Evolutionary conservation across 345 rosid species (phyloP).

Genomic region (Excoecaria cochinchinensis): DNA sequence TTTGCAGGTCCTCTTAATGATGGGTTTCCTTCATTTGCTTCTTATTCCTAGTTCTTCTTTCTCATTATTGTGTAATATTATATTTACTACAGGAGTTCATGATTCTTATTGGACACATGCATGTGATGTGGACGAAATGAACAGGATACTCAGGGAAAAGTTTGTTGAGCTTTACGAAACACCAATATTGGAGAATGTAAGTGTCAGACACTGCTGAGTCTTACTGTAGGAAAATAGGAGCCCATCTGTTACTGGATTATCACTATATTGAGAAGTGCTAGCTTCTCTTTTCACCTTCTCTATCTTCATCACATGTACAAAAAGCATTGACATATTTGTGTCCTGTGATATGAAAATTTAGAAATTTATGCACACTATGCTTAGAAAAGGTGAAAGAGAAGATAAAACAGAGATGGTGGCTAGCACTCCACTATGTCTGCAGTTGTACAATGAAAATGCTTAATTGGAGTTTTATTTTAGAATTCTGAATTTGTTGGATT

Average conservation of each 20-base stretch:
- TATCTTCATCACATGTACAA: no score
- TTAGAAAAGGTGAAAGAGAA: no score
- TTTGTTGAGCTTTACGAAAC: slow-evolving; percentile 84
- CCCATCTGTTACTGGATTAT: neutral
- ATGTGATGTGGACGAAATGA: slow-evolving; percentile 87
- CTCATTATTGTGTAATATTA: slow-evolving; percentile 14
- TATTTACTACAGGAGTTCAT: slow-evolving; percentile 75
- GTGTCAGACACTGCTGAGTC: slow-evolving; percentile 15
- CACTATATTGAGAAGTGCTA: no score
- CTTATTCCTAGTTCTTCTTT: slow-evolving; percentile 15
- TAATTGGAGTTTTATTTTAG: neutral
- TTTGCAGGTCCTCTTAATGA: slow-evolving; percentile 67
- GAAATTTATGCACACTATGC: no score
- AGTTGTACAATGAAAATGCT: neutral
- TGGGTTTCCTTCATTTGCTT: neutral
- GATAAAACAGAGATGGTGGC: no score
- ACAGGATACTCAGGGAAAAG: slow-evolving; percentile 80
- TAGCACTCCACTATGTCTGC: neutral
- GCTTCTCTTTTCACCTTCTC: no score
- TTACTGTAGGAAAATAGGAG: neutral
- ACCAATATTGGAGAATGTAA: slow-evolving; percentile 90
- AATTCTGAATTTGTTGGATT: neutral
- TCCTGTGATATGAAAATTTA: no score
- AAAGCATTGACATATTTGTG: no score
- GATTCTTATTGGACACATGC: slow-evolving; percentile 99